Conservation (phyloP, 306 rosid species). For the Cicer pinnatifidum region DNA sequence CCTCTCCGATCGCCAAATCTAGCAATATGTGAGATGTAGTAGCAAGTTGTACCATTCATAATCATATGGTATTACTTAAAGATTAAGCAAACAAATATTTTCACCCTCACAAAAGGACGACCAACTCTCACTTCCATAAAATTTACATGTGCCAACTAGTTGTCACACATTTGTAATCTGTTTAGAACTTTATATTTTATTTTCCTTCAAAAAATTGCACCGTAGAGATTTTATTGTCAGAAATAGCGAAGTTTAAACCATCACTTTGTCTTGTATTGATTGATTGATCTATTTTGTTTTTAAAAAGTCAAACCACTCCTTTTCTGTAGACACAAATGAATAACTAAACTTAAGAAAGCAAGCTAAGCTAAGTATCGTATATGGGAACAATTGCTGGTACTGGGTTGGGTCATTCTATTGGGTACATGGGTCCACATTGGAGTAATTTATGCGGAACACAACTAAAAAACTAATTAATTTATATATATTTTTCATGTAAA, state of each 20-base stretch:
- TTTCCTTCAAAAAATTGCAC: not conserved
- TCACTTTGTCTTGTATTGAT: not conserved
- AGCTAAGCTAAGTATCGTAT: not conserved
- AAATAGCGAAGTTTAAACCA: not conserved
- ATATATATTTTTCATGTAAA: too few relatives aligned
- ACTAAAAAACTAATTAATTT: not conserved
- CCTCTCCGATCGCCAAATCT: too few relatives aligned
- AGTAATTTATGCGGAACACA: not conserved
- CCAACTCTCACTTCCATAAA: not conserved
- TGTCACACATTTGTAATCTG: not conserved
- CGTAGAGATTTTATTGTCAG: constrained; percentile 3
- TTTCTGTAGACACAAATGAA: constrained; percentile 10
- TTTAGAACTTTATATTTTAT: not conserved
- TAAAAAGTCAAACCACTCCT: constrained; percentile 9
- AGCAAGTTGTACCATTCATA: too few relatives aligned
- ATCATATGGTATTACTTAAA: too few relatives aligned
- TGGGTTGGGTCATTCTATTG: constrained; percentile 29
- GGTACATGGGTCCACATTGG: constrained; percentile 4
- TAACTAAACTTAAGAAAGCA: constrained; percentile 5
- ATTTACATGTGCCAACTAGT: not conserved
- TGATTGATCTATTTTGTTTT: not conserved
- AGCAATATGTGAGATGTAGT: too few relatives aligned
- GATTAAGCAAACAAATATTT: not conserved
- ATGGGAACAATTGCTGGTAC: not conserved
- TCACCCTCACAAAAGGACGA: not conserved